Evolutionary conservation across 805 yeast genomes (phyloP).

Genomic region (Ogataea salicorniae): DNA sequence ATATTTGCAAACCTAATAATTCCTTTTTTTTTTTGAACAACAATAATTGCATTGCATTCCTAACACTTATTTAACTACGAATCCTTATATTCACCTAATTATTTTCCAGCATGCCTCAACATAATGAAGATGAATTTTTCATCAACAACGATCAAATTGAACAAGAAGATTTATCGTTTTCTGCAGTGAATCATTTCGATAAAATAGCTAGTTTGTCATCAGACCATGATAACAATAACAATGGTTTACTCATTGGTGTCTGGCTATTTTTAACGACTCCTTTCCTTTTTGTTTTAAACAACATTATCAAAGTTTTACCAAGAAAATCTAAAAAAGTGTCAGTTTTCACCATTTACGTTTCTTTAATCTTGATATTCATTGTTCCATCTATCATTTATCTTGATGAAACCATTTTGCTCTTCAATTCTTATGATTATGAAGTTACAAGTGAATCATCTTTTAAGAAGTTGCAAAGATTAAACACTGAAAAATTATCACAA

Average conservation of each 20-base stretch:
- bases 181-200: no score
- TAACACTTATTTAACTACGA: no score
- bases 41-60: no score
- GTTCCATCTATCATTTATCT: constrained; percentile 15
- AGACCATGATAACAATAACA: no score
- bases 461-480: constrained; percentile 8
- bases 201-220: no score
- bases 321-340: constrained; percentile 7
- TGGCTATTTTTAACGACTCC: constrained; percentile 6
- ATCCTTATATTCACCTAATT: no score
- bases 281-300: constrained; percentile 4
- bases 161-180: no score
- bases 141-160: no score
- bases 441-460: constrained; percentile 11
- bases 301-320: constrained; percentile 5
- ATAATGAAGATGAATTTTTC: no score
- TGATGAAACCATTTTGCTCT: constrained; percentile 10
- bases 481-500: constrained; percentile 33
- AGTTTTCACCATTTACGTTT: constrained; percentile 11
- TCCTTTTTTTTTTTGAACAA: no score
- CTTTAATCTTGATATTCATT: constrained; percentile 10
- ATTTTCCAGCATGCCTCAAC: no score
- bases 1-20: no score
- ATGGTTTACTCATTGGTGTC: not conserved
- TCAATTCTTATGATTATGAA: constrained; percentile 6